phyloP scores from a whole-genome alignment of 176 grass and related monocot species.

The Triticum monococcum region DNA sequence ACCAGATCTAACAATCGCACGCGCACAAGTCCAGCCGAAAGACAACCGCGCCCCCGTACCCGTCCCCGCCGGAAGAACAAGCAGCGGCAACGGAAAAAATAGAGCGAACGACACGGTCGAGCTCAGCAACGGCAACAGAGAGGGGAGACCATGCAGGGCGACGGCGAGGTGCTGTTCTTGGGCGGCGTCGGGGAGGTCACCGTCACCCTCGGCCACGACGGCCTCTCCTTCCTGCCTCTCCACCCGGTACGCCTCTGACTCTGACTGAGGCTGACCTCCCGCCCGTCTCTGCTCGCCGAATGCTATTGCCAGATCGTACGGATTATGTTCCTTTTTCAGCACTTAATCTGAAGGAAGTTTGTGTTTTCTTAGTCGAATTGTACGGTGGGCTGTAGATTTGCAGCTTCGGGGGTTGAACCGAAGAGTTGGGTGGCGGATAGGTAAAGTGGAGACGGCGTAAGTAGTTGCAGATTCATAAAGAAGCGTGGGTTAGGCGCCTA shows the following conservation, averaged over 20 bases:
- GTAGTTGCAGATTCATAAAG: background rate
- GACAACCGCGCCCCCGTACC: background rate
- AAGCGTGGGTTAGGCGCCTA: background rate
- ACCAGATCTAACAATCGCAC: background rate
- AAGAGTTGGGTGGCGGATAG: background rate
- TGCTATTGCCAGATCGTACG: slow-evolving; percentile 18
- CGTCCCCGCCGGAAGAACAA: background rate
- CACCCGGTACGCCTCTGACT: slow-evolving; percentile 38
- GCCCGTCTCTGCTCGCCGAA: background rate
- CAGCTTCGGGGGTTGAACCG: background rate
- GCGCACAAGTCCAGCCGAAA: background rate
- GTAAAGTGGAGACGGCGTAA: background rate
- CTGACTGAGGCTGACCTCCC: background rate
- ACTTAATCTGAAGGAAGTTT: background rate
- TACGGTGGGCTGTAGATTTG: background rate
- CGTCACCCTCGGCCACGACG: slow-evolving; percentile 37
- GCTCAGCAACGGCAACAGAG: background rate
- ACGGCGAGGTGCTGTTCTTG: slow-evolving; percentile 53
- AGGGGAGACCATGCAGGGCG: slow-evolving; percentile 46
- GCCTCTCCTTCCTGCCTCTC: slow-evolving; percentile 59
- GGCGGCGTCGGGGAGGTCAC: slow-evolving; percentile 64
- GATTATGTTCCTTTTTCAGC: background rate
- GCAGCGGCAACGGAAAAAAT: background rate
- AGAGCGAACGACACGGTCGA: background rate
- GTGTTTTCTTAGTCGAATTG: background rate